Evolutionary conservation across 2,329 filamentous ascomycete species (phyloP).

Genomic region (Cadophora luteo-olivacea): DNA sequence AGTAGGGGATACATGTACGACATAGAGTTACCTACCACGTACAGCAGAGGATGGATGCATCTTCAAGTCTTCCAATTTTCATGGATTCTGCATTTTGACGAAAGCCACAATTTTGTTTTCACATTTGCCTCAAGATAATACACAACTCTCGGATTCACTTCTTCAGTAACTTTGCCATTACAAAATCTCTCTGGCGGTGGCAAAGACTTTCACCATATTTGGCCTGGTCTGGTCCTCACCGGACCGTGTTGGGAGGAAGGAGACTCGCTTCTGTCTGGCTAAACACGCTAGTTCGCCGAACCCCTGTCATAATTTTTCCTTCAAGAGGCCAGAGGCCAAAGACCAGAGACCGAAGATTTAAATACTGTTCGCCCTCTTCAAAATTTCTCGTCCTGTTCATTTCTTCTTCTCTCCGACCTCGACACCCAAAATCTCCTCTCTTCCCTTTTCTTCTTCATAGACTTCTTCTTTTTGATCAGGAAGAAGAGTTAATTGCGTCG

Average conservation of each 20-base stretch:
- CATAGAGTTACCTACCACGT: not conserved
- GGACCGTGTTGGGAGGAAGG: conserved; percentile 9
- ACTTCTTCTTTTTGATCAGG: not conserved
- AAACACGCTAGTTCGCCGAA: not conserved
- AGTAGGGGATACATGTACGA: not conserved
- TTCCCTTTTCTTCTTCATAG: not conserved
- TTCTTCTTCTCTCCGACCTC: not conserved
- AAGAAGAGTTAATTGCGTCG: conserved; percentile 10
- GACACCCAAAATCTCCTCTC: not conserved
- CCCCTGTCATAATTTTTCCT: conserved; percentile 2
- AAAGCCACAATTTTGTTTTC: not conserved
- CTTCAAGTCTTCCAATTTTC: not conserved
- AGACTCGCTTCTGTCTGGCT: conserved; percentile 1
- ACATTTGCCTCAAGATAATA: not conserved
- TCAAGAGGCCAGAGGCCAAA: no score
- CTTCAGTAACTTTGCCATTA: not conserved
- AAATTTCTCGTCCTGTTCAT: not conserved
- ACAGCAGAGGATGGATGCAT: not conserved
- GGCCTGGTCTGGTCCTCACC: not conserved
- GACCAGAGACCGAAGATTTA: conserved; percentile 1
- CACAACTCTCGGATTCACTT: not conserved
- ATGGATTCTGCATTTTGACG: not conserved
- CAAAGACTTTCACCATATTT: conserved; percentile 2
- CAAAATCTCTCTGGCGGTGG: not conserved
- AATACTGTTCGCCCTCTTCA: conserved; percentile 3